These are phyloP conservation scores for Kalmanozyma brasiliensis DNA, from an alignment of 1,284 basidiomycete genomes.

Conservation along the genomic window DNA sequence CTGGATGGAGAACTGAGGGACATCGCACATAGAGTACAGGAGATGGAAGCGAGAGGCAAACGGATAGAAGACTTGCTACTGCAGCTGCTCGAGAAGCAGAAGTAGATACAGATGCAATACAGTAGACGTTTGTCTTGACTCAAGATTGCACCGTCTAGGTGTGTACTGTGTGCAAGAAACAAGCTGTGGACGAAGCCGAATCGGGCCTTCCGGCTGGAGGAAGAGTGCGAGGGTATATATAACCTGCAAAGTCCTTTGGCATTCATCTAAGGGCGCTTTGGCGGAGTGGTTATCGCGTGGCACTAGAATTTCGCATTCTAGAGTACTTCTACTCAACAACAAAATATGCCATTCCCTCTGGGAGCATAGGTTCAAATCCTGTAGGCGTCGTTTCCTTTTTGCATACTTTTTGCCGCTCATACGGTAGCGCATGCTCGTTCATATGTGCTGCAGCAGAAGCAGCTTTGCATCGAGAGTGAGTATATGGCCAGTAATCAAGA, in stretches of 20 bases:
- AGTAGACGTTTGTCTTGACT: neutral
- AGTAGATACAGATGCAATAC: neutral
- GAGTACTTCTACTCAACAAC: slow-evolving; percentile 25
- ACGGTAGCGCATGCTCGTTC: neutral
- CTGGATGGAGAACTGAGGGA: slow-evolving; percentile 26
- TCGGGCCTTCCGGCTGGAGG: too few relatives aligned
- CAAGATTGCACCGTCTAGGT: neutral
- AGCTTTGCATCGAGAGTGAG: too few relatives aligned
- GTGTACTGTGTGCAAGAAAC: too few relatives aligned
- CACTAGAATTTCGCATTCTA: slow-evolving; percentile 37
- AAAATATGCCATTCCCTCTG: slow-evolving; percentile 42
- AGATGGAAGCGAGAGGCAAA: slow-evolving; percentile 43
- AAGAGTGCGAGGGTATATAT: neutral
- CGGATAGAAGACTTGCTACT: slow-evolving; percentile 46
- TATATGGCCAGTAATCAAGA: too few relatives aligned
- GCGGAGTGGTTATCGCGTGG: slow-evolving; percentile 51
- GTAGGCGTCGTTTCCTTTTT: slow-evolving; percentile 35
- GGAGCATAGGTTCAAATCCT: slow-evolving; percentile 50
- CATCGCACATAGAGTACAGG: slow-evolving; percentile 28
- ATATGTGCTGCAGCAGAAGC: too few relatives aligned
- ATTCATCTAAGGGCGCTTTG: slow-evolving; percentile 34
- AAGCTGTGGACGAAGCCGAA: too few relatives aligned
- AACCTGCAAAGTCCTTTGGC: too few relatives aligned
- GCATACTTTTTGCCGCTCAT: neutral
- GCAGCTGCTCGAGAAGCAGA: slow-evolving; percentile 26